A percentile compares a stretch with the other conserved stretches of the same genome.
Evolutionary conservation across 495 filamentous ascomycete genomes (phyloP).

Genomic region (Aspergillus cavernicola): DNA sequence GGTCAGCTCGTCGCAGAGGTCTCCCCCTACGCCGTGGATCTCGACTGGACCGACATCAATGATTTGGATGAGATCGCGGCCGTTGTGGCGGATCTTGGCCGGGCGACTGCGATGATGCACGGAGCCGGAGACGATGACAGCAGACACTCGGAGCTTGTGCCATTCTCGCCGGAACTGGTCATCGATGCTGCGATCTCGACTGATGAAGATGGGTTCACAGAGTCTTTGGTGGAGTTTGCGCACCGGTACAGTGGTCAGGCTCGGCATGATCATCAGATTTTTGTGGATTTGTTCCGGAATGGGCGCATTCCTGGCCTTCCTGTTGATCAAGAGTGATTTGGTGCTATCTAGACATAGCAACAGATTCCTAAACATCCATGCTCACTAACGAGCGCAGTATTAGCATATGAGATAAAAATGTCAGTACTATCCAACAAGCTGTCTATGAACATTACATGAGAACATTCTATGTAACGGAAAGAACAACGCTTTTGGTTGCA

Average conservation of each 20-base stretch:
- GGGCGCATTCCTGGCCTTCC: slow-evolving; percentile 11
- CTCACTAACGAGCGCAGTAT: no score
- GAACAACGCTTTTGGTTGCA: no score
- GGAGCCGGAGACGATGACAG: slow-evolving; percentile 12
- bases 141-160: slow-evolving; percentile 6
- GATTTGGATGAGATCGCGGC: slow-evolving; percentile 8
- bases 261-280: slow-evolving; percentile 15
- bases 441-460: no score
- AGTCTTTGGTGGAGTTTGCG: slow-evolving; percentile 11
- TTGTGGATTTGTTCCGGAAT: slow-evolving; percentile 18
- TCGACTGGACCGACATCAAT: slow-evolving; percentile 19
- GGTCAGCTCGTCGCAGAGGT: slow-evolving; percentile 19
- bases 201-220: slow-evolving; percentile 6
- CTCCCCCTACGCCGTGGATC: slow-evolving; percentile 14
- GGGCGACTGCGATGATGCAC: slow-evolving; percentile 19
- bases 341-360: no score
- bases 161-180: slow-evolving; percentile 11
- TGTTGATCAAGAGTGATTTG: slow-evolving; percentile 8
- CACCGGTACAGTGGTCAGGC: slow-evolving; percentile 14
- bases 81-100: slow-evolving; percentile 13
- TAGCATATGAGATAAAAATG: no score
- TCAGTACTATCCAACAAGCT: no score
- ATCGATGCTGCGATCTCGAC: slow-evolving; percentile 6
- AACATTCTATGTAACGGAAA: no score
- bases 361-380: no score